These are phyloP conservation scores for Clarireedia homoeocarpa DNA, from an alignment of 2,329 filamentous ascomycete species.

Conservation along the genomic window DNA sequence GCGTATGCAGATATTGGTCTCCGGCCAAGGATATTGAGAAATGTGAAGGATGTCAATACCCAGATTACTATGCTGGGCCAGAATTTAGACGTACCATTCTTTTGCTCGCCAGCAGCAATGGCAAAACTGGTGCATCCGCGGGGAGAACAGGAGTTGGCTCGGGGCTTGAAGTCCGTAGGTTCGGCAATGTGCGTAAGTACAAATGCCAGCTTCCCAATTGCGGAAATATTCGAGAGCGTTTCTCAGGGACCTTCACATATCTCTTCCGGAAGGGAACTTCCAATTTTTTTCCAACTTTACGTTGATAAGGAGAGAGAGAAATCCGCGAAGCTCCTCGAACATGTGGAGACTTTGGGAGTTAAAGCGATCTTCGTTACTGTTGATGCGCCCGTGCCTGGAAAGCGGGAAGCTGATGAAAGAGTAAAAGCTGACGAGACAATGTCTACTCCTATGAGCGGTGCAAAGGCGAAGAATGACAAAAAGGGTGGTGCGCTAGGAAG, in stretches of 20 bases:
- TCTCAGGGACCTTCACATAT: slow-evolving; percentile 17
- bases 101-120: slow-evolving; percentile 58
- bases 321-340: slow-evolving; percentile 40
- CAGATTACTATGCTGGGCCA: slow-evolving; percentile 47
- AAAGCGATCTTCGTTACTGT: slow-evolving; percentile 51
- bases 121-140: slow-evolving; percentile 54
- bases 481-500: slow-evolving; percentile 48
- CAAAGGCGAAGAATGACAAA: slow-evolving; percentile 41
- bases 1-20: slow-evolving; percentile 50
- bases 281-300: slow-evolving; percentile 52
- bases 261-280: slow-evolving; percentile 5
- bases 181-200: slow-evolving; percentile 54
- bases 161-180: slow-evolving; percentile 41
- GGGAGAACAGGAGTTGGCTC: slow-evolving; percentile 52
- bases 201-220: slow-evolving; percentile 49
- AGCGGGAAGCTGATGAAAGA: slow-evolving; percentile 41
- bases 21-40: slow-evolving; percentile 48
- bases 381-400: slow-evolving; percentile 49
- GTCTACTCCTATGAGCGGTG: slow-evolving; percentile 42
- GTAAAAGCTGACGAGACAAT: slow-evolving; percentile 40
- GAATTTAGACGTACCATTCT: slow-evolving; percentile 47
- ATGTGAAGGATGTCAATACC: slow-evolving; percentile 46
- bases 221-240: slow-evolving; percentile 39
- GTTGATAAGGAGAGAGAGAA: slow-evolving; percentile 48
- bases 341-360: slow-evolving; percentile 39